These are phyloP conservation scores for Perkinsus marinus DNA, from an alignment of 169 alveolate genomes.

Conservation along the genomic window DNA sequence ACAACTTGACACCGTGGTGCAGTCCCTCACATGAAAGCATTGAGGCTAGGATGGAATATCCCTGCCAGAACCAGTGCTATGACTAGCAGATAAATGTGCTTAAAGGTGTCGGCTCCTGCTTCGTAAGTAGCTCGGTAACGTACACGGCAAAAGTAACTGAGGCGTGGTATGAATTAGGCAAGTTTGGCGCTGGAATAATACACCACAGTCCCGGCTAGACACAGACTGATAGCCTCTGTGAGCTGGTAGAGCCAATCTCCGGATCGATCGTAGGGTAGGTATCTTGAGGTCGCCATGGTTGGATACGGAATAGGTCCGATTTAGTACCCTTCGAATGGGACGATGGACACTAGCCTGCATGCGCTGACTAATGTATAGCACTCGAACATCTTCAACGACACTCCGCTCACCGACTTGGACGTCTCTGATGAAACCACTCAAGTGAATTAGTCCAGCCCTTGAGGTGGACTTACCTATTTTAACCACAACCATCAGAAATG, in stretches of 20 bases:
- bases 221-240: slow-evolving; percentile 63
- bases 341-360: slow-evolving; percentile 65
- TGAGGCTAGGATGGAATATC: slow-evolving; percentile 73
- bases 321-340: slow-evolving; percentile 75
- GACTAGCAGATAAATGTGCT: slow-evolving; percentile 45
- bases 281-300: slow-evolving; percentile 27
- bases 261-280: slow-evolving; percentile 74
- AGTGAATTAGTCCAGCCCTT: not conserved
- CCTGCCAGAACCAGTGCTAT: slow-evolving; percentile 67
- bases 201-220: slow-evolving; percentile 57
- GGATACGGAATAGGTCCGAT: not conserved
- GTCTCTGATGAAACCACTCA: slow-evolving; percentile 24
- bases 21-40: slow-evolving; percentile 62
- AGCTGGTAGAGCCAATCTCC: slow-evolving; percentile 85
- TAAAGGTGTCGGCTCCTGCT: slow-evolving; percentile 53
- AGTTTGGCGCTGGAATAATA: slow-evolving; percentile 5
- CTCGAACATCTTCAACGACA: slow-evolving; percentile 68
- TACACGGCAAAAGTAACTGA: slow-evolving; percentile 37
- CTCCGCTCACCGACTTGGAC: slow-evolving; percentile 63
- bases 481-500: slow-evolving; percentile 68
- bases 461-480: slow-evolving; percentile 31
- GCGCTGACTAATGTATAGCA: slow-evolving; percentile 61
- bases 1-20: too few relatives aligned
- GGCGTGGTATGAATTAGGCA: too few relatives aligned
- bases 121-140: slow-evolving; percentile 62